Evolutionary conservation across 257 asterid genomes (phyloP).

Genomic region (Solanum phureja): DNA sequence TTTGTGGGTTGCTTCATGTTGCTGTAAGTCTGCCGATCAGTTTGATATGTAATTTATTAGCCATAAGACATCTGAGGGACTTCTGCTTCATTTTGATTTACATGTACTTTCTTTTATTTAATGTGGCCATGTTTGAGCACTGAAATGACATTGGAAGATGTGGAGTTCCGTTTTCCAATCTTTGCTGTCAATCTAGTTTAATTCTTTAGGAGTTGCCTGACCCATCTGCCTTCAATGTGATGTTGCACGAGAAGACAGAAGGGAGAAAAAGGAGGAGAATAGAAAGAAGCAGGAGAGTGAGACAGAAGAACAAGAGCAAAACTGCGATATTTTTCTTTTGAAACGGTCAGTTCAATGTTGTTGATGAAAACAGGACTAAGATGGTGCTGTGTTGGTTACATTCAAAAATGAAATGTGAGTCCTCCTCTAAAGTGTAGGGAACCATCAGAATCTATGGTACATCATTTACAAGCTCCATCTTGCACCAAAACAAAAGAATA

Average conservation of each 20-base stretch:
- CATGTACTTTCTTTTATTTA: background rate
- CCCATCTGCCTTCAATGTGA: background rate
- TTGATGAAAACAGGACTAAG: background rate
- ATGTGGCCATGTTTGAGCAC: background rate
- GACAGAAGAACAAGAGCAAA: background rate
- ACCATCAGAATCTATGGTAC: background rate
- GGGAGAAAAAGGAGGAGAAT: background rate
- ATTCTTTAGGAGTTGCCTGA: background rate
- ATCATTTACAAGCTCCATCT: background rate
- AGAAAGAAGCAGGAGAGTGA: background rate
- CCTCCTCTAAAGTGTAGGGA: background rate
- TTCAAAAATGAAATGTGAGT: background rate
- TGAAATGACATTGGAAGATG: background rate
- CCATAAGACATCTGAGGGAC: background rate
- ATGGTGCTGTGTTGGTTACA: background rate
- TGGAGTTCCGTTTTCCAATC: background rate
- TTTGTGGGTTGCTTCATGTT: conserved; percentile 64
- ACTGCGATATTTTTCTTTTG: background rate
- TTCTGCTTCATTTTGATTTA: background rate
- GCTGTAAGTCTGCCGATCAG: conserved; percentile 48
- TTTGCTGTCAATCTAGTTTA: background rate
- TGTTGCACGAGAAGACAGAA: background rate
- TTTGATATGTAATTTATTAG: background rate
- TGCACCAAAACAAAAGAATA: background rate
- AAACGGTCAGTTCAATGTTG: background rate